phyloP scores from a whole-genome alignment of 2,329 filamentous ascomycete species.

The Coccinonectria pachysandricola region DNA sequence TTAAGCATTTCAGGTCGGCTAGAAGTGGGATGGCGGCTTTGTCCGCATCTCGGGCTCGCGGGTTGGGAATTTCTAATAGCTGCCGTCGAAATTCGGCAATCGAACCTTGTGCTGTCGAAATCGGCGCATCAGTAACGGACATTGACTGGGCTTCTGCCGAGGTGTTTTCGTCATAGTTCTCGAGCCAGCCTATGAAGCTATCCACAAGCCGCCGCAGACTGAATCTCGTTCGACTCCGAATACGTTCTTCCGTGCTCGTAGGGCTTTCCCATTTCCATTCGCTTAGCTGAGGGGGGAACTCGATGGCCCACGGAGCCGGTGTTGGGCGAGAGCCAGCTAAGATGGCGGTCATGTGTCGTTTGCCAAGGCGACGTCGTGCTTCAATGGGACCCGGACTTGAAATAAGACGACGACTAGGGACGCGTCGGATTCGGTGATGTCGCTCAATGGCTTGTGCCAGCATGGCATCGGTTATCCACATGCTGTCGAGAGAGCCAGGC shows the following conservation, averaged over 20 bases:
- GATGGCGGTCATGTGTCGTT: conserved; percentile 43
- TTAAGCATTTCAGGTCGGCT: conserved; percentile 4
- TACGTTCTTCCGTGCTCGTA: conserved; percentile 20
- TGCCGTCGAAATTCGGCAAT: conserved; percentile 1
- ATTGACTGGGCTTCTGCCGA: too few relatives aligned
- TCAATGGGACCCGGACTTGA: conserved; percentile 45
- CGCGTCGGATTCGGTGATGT: conserved; percentile 14
- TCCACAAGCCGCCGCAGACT: conserved; percentile 13
- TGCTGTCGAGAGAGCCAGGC: conserved; percentile 12
- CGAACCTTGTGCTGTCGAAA: neutral
- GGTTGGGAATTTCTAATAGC: too few relatives aligned
- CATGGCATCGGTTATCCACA: conserved; percentile 24
- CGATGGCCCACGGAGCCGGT: conserved; percentile 36
- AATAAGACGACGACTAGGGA: conserved; percentile 22
- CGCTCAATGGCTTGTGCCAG: conserved; percentile 23
- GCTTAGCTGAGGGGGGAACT: conserved; percentile 32
- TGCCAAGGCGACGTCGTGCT: conserved; percentile 41
- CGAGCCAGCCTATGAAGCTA: conserved; percentile 21
- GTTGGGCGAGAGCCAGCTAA: conserved; percentile 28
- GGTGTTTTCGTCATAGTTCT: conserved; percentile 4
- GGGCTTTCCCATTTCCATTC: conserved; percentile 45
- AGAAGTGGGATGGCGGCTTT: too few relatives aligned
- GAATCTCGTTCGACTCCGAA: conserved; percentile 15
- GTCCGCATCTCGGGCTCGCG: too few relatives aligned
- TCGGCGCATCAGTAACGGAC: too few relatives aligned